Percentiles rank a stretch among this genome's conserved stretches.
Evolutionary conservation across 352 stramenopile species (phyloP).

Genomic region (Achlya hypogyna): DNA sequence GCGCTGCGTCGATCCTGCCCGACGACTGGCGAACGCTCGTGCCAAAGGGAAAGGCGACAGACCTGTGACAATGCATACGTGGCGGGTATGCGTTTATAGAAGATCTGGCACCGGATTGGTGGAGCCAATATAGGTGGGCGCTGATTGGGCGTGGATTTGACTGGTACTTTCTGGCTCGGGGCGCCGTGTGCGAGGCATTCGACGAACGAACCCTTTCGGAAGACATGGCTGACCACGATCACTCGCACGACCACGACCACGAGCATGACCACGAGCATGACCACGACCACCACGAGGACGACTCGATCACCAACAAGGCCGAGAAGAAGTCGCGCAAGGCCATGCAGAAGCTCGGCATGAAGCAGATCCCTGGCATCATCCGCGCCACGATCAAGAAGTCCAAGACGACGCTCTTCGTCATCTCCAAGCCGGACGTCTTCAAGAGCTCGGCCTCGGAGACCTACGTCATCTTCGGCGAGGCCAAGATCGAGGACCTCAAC

Average conservation of each 20-base stretch:
- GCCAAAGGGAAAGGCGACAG: too few relatives aligned
- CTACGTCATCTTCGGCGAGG: conserved; percentile 98
- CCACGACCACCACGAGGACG: conserved; percentile 57
- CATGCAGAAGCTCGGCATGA: conserved; percentile 98
- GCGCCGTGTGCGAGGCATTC: background rate
- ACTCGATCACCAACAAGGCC: conserved; percentile 89
- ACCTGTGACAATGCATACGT: too few relatives aligned
- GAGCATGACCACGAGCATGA: conserved; percentile 43
- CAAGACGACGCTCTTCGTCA: conserved; percentile 96
- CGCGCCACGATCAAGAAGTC: conserved; percentile 97
- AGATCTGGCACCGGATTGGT: too few relatives aligned
- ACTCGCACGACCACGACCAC: conserved; percentile 30
- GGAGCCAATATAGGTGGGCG: background rate
- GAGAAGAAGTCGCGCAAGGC: conserved; percentile 99
- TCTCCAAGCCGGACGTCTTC: conserved; percentile 97
- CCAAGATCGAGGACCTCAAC: conserved; percentile 96
- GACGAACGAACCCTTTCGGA: conserved; percentile 12
- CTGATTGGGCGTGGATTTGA: background rate
- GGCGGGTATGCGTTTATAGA: too few relatives aligned
- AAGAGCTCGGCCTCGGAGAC: conserved; percentile 93
- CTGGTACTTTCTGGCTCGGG: background rate
- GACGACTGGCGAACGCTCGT: too few relatives aligned
- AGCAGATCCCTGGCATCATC: conserved; percentile 92
- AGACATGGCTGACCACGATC: conserved; percentile 38
- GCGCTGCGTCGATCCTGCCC: too few relatives aligned